Evolutionary conservation across 2,329 filamentous ascomycete species (phyloP).

Genomic region (Calonectria crousiana): DNA sequence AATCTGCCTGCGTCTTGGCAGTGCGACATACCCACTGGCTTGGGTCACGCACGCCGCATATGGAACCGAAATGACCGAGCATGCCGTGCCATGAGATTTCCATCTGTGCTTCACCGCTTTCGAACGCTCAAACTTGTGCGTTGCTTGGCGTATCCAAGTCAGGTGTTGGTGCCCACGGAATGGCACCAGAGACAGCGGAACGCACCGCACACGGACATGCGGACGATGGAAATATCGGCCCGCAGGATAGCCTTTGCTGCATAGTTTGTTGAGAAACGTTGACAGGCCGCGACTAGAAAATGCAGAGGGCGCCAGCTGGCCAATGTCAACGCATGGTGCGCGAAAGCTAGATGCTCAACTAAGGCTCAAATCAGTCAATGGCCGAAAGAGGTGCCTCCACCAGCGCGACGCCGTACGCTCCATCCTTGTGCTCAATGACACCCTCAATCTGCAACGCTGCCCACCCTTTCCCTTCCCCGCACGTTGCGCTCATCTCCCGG

Average conservation of each 20-base stretch:
- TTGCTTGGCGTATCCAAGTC: neutral
- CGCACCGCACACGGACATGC: neutral
- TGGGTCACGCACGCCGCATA: conserved; percentile 27
- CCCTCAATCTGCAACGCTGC: conserved; percentile 8
- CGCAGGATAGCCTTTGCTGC: neutral
- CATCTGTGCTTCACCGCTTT: conserved; percentile 12
- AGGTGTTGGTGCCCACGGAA: neutral
- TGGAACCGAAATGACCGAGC: conserved; percentile 8
- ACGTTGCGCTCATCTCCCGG: conserved; percentile 24
- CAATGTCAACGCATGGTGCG: neutral
- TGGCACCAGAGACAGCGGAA: neutral
- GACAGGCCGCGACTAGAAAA: neutral
- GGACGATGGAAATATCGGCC: neutral
- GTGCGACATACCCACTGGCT: conserved; percentile 27
- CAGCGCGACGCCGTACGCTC: conserved; percentile 14
- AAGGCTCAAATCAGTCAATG: conserved; percentile 3
- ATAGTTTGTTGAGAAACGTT: neutral
- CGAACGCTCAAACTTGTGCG: neutral
- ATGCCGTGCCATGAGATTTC: neutral
- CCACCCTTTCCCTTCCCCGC: conserved; percentile 19
- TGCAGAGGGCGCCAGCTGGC: neutral
- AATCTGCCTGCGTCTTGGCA: conserved; percentile 11
- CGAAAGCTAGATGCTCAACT: conserved; percentile 6
- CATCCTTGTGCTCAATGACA: conserved; percentile 9
- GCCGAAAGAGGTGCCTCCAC: conserved; percentile 13